A percentile compares a stretch with the other conserved stretches of the same genome.
These are phyloP conservation scores for Endocarpon pusillum DNA, from an alignment of 495 filamentous ascomycete genomes.

Conservation along the genomic window DNA sequence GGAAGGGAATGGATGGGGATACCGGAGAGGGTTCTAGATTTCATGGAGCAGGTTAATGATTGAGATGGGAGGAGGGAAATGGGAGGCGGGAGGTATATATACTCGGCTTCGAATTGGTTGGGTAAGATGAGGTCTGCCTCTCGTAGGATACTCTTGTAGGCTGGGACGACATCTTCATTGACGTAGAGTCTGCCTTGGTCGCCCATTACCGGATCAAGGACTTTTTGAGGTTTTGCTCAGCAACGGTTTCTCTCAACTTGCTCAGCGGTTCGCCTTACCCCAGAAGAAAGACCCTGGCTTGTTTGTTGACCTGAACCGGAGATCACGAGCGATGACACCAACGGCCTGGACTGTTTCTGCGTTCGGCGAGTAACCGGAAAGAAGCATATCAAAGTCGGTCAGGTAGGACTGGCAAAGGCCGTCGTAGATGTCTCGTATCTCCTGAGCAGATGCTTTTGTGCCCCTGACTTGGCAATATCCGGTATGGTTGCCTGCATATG, in stretches of 20 bases:
- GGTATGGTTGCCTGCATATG: conserved; percentile 64
- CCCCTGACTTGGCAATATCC: conserved; percentile 80
- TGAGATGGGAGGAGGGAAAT: background rate
- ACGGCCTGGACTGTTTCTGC: conserved; percentile 69
- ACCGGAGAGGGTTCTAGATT: conserved; percentile 55
- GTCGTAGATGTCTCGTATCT: conserved; percentile 71
- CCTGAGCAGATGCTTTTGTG: conserved; percentile 55
- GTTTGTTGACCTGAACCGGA: conserved; percentile 44
- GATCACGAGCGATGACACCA: conserved; percentile 63
- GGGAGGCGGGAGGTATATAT: conserved; percentile 16
- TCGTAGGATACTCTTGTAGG: conserved; percentile 61
- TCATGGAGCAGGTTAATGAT: background rate
- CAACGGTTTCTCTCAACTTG: background rate
- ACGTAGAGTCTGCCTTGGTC: conserved; percentile 87
- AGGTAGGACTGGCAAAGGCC: conserved; percentile 70
- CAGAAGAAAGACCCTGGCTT: conserved; percentile 78
- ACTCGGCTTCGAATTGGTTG: conserved; percentile 97
- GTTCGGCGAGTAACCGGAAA: conserved; percentile 83
- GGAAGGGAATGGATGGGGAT: conserved; percentile 60
- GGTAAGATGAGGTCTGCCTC: conserved; percentile 85
- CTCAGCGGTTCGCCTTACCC: conserved; percentile 28
- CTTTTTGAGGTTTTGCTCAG: conserved; percentile 21
- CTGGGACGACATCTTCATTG: conserved; percentile 70
- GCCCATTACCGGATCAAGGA: conserved; percentile 97
- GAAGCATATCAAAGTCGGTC: conserved; percentile 75